Conservation (phyloP, 805 yeast species). For the Zygosaccharomyces rouxii region DNA sequence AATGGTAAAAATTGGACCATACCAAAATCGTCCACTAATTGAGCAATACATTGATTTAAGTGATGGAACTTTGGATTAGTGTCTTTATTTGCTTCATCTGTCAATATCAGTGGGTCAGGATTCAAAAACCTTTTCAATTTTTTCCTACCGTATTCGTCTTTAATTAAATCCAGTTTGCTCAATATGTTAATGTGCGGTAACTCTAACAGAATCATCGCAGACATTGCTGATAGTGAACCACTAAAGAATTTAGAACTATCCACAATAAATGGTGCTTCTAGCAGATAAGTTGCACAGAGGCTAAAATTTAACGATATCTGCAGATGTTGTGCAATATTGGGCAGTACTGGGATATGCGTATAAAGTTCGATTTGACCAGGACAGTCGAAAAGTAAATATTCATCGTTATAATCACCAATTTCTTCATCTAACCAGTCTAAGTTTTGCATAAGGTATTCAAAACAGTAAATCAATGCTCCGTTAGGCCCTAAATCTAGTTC, state of each 20-base stretch:
- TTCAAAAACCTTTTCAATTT: slow-evolving; percentile 79
- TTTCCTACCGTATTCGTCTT: slow-evolving; percentile 69
- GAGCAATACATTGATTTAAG: slow-evolving; percentile 78
- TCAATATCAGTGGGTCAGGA: slow-evolving; percentile 82
- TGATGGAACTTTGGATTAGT: slow-evolving; percentile 61
- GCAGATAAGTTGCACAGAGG: slow-evolving; percentile 84
- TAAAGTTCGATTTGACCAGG: slow-evolving; percentile 96
- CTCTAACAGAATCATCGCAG: slow-evolving; percentile 93
- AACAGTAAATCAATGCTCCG: slow-evolving; percentile 90
- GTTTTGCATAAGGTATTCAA: slow-evolving; percentile 83
- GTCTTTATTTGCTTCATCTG: slow-evolving; percentile 44
- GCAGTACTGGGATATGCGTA: slow-evolving; percentile 90
- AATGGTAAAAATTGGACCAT: slow-evolving; percentile 96
- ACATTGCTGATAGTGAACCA: slow-evolving; percentile 95
- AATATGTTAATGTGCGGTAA: slow-evolving; percentile 90
- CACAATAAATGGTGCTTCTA: slow-evolving; percentile 91
- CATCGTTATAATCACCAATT: slow-evolving; percentile 93
- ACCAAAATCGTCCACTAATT: slow-evolving; percentile 93
- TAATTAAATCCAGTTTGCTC: slow-evolving; percentile 81
- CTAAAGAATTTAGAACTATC: slow-evolving; percentile 91
- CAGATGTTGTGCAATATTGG: slow-evolving; percentile 81
- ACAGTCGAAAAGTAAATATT: slow-evolving; percentile 89
- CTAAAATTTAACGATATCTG: slow-evolving; percentile 75
- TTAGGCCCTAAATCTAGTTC: slow-evolving; percentile 92
- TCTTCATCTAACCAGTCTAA: slow-evolving; percentile 97